Evolutionary conservation across 140 eudicot genomes (phyloP), one percentile per base, ranked within the genome.

Genomic region (Bidens hawaiensis): DNA sequence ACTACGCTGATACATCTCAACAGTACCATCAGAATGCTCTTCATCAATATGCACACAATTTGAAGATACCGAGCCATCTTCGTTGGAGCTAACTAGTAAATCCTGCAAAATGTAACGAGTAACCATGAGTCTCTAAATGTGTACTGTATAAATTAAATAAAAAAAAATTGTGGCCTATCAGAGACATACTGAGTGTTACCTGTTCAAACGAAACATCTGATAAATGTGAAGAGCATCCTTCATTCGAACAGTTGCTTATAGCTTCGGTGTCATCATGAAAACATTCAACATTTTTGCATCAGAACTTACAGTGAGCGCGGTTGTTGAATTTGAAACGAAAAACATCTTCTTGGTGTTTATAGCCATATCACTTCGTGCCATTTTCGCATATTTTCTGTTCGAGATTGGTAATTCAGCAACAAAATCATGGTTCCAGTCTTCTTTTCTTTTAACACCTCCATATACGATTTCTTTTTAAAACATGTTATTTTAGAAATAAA

Each of bases 1-100:
- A 71, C 87, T 78, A 4, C 33, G 72, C 66, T 73, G 82, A 61
- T 74, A 58, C 25, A 59, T 24, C 59, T 65, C 79, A 71, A 75
- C 54, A 25, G 33, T 56, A 48, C 65, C 64, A 52, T 52, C 68
- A 10, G 25, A 19, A 41, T 62, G 77, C 33, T 60, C 73, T 21
- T 59, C 60, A 38, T 63, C 71, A 22, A 45, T 9, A 41, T 52
- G 69, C n/a, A 47, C 26, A 62, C 69, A 48, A 40, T 43, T 62
- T 40, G 62, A 65, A 61, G 26, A 75, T 9, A 47, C 40, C 18
- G 67, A 49, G 14, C 64, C 78, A 49, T 64, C 76, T 46, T 68
- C 75, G 25, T 48, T 54, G 34, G 73, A 66, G 55, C 64, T 71
- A 59, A 46, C 65, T 33, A 45, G 65, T 17, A 72, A 66, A 65